Evolutionary conservation across 176 grass and related monocot species (phyloP), one percentile per base, ranked within the genome.

Genomic region (Juncus inflexus): DNA sequence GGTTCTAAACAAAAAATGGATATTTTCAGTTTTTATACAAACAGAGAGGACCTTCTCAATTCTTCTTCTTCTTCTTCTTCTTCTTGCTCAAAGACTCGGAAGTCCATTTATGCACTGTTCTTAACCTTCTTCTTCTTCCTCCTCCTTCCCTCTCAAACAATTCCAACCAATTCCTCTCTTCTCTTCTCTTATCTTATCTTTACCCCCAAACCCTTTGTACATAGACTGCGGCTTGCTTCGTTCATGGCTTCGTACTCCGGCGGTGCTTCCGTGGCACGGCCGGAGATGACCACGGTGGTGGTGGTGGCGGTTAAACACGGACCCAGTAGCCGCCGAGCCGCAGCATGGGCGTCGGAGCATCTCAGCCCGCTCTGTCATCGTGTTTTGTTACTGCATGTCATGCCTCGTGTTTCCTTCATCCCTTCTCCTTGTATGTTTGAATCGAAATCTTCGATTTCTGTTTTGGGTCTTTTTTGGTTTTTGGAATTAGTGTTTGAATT

Each of bases 371-470:
- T 39, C 0, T 76, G 71, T 15, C 83, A 52, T 53, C 58, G 75
- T 60, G 61, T 99, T 19, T 35, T 76, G 72, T 85, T 99, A 68
- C 66, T 99, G 45, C 88, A 99, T 70, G 80, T 99, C 61, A 86
- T 92, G 55, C 85, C 80, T 50, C 52, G 69, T 61, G 55, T 92
- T 74, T 70, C 83, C 72, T 84, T 79, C 77, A 78, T 99, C 14
- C 88, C 88, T 36, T 77, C 94, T 12, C 94, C 94, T 2, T 75
- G 88, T 99, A 79, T 61, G 50, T 15, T 6, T 5, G 61, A 3
- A 35, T 77, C 38, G 4, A 51, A 12, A 6, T 59, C 50, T 15
- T 41, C 1, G 7, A 40, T 56, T 14, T 14, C 63, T 3, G 38
- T 45, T 37, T 62, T 63, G 12, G 7, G 54, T 67, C 50, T 42